Percentiles rank a stretch among this genome's conserved stretches.
These are phyloP conservation scores for Quercus wislizeni DNA, from an alignment of 306 rosid species.

Conservation along the genomic window DNA sequence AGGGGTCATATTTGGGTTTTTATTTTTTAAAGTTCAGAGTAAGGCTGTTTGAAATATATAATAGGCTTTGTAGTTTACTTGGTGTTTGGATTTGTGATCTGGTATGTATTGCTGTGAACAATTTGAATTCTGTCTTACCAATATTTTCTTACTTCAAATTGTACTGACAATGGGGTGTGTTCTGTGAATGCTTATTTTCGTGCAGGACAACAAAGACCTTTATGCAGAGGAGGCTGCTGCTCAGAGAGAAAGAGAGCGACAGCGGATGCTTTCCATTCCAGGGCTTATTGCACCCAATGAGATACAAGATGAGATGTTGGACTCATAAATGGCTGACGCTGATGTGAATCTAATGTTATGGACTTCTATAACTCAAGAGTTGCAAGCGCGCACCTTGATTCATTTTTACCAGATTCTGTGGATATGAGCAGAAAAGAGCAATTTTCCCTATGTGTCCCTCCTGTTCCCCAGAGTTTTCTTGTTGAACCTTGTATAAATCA, in stretches of 20 bases:
- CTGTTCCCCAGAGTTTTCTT: constrained; percentile 39
- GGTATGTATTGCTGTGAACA: not conserved
- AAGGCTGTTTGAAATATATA: not conserved
- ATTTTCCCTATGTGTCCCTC: constrained; percentile 39
- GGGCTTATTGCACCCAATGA: constrained; percentile 98
- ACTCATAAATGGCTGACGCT: constrained; percentile 50
- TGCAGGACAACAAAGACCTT: constrained; percentile 95
- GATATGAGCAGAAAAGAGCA: constrained; percentile 36
- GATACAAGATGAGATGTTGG: constrained; percentile 96
- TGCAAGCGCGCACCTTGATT: constrained; percentile 36
- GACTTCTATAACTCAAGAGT: constrained; percentile 33
- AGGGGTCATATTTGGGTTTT: not conserved
- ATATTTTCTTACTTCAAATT: constrained; percentile 1
- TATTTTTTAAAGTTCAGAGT: not conserved
- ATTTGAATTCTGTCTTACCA: not conserved
- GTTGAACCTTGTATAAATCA: constrained; percentile 43
- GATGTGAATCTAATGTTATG: constrained; percentile 28
- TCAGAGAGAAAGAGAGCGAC: constrained; percentile 91
- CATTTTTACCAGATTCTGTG: constrained; percentile 31
- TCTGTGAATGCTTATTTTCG: not conserved
- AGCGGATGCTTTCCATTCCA: constrained; percentile 94
- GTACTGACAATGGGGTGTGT: too few relatives aligned
- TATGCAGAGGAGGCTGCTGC: constrained; percentile 98
- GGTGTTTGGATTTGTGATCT: not conserved
- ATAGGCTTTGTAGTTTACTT: not conserved